Base-by-base conservation (phyloP, 768 basidiomycete species). In the Mrakia frigida region DNA sequence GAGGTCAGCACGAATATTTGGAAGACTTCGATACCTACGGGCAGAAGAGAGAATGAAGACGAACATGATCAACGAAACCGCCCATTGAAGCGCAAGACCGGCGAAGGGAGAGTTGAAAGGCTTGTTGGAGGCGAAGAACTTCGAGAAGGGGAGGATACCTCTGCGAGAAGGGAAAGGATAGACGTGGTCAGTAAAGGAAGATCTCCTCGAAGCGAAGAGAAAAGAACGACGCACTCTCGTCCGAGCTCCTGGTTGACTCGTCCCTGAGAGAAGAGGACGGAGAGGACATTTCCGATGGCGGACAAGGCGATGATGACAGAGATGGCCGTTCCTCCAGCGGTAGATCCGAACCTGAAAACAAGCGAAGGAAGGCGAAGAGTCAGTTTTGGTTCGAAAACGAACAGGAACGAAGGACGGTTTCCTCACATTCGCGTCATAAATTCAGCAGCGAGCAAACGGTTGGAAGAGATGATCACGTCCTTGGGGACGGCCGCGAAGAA, bases 31-130 rank as follows among this genome's bases (percentile, higher is more conserved):
- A 18, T 3, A 52, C n/a, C n/a, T n/a, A 23, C 23, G 23, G 16
- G 50, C 16, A 18, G 23, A 23, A 5, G 3, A 16, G 50, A 52
- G 50, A 5, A n/a, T n/a, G n/a, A n/a, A 5, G 50, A 52, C 50
- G 14, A 16, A 52, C 50, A 56, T 78, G 68, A 80, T 59, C 14
- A 79, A 37, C 13, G 77, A 68, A 39, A 81, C 78, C 14, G 74
- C 73, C 79, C 79, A 81, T 41, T 81, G 79, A 4, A 73, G 43
- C 2, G 46, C 73, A 5, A 81, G 78, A 71, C 81, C 81, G 23
- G 81, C 79, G 59, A 80, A 72, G 46, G 81, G 81, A 6, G 81
- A 61, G 78, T 81, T 81, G 79, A 81, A 81, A 21, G 81, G 81
- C 63, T 76, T 74, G 77, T 80, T 81, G 63, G 68, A 73, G 23